Evolutionary conservation across 139 green algal species (phyloP), one percentile per base, ranked within the genome.

Genomic region (Auxenochlorella pyrenoidosa): DNA sequence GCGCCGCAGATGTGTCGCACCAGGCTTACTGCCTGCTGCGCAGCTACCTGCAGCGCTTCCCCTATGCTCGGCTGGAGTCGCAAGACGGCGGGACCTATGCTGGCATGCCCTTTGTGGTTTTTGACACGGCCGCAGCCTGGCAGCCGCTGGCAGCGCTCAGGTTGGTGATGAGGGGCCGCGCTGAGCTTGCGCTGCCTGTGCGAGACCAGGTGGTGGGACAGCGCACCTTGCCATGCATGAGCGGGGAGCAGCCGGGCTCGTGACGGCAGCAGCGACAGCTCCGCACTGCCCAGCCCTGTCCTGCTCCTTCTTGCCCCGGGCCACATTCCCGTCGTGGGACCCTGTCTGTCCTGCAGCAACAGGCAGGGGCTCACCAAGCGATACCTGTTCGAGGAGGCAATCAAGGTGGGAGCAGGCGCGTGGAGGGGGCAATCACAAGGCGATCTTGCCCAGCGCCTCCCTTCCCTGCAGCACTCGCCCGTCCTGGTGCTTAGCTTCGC

Each of bases 361-460:
- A 30, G 26, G 32, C 28, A 40, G 21, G 58, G 78, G 60, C 76
- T 90, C 13, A 84, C 40, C 63, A 60, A 60, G n/a, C 79, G 41
- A 21, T 90, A 81, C 82, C 38, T 90, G 26, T 77, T 84, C 16
- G 59, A 59, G 82, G 85, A 82, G 54, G 77, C 75, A 22, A 68
- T 77, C 47, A 85, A 73, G 81, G 80, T 71, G 82, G 47, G 36
- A 5, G 26, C 19, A 34, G 72, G 15, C 41, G 47, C 1, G 54
- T 28, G 40, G 79, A 82, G 32, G 66, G 66, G 5, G 22, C 15
- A 28, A 34, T 34, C 30, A 73, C 66, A 40, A 16, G 47, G 47
- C 47, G 12, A 6, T 6, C 47, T 12, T 58, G 47, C 47, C n/a
- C n/a, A n/a, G n/a, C n/a, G n/a, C n/a, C n/a, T n/a, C n/a, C n/a